Percentiles rank a stretch among this genome's conserved stretches.
These are phyloP conservation scores for Trichophyton rubrum DNA, from an alignment of 2,329 filamentous ascomycete genomes.

Conservation along the genomic window DNA sequence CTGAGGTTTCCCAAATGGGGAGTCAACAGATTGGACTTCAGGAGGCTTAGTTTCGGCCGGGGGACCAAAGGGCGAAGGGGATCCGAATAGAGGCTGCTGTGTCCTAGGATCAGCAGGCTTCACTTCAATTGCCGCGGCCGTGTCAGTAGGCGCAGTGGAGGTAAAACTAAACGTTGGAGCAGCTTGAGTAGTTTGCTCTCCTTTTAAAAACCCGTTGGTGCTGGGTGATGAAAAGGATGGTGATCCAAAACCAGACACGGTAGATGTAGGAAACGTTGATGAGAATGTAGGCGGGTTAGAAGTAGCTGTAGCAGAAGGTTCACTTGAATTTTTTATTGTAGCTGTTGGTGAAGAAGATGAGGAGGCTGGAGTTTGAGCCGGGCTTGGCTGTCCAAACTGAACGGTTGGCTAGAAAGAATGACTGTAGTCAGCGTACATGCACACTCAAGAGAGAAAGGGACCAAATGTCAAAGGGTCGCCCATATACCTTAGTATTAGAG, in stretches of 20 bases:
- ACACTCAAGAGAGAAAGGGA: background rate
- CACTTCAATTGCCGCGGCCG: background rate
- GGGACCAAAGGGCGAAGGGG: background rate
- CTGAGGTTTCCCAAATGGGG: background rate
- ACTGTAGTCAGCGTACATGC: background rate
- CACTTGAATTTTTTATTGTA: background rate
- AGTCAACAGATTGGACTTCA: background rate
- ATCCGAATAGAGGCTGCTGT: background rate
- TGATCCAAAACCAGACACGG: background rate
- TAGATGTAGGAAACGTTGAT: background rate
- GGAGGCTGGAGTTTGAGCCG: background rate
- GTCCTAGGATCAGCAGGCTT: no score
- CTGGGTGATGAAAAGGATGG: background rate
- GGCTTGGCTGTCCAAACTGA: conserved; percentile 8
- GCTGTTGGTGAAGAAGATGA: background rate
- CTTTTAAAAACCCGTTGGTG: background rate
- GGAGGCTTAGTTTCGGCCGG: background rate
- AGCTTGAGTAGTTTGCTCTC: background rate
- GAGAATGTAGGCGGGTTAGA: background rate
- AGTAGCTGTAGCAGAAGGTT: background rate
- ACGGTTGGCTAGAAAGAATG: background rate
- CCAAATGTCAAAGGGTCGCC: background rate
- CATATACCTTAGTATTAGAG: background rate
- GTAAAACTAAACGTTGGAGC: background rate
- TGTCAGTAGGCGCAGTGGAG: background rate